phyloP scores from a whole-genome alignment of 129 eudicot genomes.

The Chrysanthemum makinoi region DNA sequence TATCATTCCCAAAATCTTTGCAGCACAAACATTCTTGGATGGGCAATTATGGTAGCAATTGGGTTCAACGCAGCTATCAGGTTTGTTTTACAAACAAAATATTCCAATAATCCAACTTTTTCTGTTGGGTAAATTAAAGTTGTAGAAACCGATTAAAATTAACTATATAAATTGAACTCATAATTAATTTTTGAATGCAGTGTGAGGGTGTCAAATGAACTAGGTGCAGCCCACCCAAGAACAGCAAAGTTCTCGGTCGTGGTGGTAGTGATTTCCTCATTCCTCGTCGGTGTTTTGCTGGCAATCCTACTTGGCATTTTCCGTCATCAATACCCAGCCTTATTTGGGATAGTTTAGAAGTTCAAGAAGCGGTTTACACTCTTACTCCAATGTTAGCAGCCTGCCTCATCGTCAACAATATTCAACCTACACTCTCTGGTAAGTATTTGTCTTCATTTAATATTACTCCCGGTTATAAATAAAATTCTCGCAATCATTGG shows the following conservation, averaged over 20 bases:
- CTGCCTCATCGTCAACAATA: no score
- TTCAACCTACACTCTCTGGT: no score
- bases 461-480: neutral
- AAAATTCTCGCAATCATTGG: no score
- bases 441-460: neutral
- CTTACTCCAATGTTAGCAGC: no score
- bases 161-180: neutral
- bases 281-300: neutral
- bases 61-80: conserved; percentile 59
- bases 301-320: no score
- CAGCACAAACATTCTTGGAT: conserved; percentile 56
- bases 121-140: neutral
- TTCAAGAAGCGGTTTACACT: no score
- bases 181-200: neutral
- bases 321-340: no score
- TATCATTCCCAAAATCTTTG: conserved; percentile 8
- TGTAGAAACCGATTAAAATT: neutral
- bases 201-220: neutral
- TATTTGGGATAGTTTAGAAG: no score
- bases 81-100: conserved; percentile 15
- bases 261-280: neutral
- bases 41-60: conserved; percentile 47
- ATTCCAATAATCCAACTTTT: neutral
- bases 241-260: neutral
- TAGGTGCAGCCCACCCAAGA: neutral